Base-by-base conservation (phyloP, 139 green algal species). In the Astrephomene gubernaculifera region DNA sequence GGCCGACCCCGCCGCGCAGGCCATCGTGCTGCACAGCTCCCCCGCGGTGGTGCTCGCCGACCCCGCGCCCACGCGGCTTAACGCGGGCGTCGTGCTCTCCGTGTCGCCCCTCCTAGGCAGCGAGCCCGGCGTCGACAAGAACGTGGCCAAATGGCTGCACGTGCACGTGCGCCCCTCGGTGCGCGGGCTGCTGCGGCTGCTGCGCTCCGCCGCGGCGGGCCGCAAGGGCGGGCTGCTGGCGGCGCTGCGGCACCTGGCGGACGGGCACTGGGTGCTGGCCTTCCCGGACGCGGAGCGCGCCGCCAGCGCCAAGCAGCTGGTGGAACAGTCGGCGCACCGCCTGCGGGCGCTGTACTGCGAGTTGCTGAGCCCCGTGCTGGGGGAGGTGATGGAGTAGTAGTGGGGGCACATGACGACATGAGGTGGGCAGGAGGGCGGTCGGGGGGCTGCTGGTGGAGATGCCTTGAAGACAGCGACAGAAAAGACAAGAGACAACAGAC, bases 211-310 rank as follows among this genome's bases (percentile, higher is more conserved):
- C 17, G 71, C 87, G 22, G 44, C 63, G 6, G 57, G 35, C 4
- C 87, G 86, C 44, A 89, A 89, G 68, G 89, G 91, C 49, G 91
- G 89, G 5, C 74, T 94, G 52, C 67, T 94, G 14, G 72, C 36
- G 36, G 86, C 87, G 2, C 82, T 93, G 81, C 83, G 87, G 2
- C 92, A 93, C 75, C 90, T 97, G n/a, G 89, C 92, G 43, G 94
- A 96, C 73, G 95, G 95, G 1, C 94, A 97, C 89, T 98, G 95
- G 95, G 93, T 97, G 78, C 92, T 98, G 57, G 89, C 95, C 0
- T 98, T 98, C 87, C 71, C 84, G 0, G 90, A 93, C 35, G 87
- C 82, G 14, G 92, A 92, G 21, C 79, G 85, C 2, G 89, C 93
- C 0, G 76, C 83, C 54, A 78, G 72, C 17, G 94, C 94, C 5